phyloP scores from a whole-genome alignment of 805 yeast genomes.

The Yueomyces sinensis region DNA sequence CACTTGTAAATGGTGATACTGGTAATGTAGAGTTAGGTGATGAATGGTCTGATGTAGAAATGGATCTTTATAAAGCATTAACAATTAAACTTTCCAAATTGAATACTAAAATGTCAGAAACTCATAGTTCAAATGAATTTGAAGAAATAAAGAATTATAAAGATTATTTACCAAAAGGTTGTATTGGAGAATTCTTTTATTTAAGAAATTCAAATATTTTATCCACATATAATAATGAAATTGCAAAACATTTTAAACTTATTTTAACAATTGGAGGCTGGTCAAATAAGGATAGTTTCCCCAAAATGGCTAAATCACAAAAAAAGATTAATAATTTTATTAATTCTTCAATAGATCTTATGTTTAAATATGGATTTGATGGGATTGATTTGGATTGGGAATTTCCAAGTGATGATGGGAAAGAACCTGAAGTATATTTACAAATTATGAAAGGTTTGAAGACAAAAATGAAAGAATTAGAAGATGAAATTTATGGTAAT shows the following conservation, averaged over 20 bases:
- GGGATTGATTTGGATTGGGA: slow-evolving; percentile 97
- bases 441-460: slow-evolving; percentile 31
- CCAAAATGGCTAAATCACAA: slow-evolving; percentile 29
- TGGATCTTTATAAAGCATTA: slow-evolving; percentile 16
- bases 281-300: slow-evolving; percentile 38
- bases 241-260: slow-evolving; percentile 32
- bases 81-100: slow-evolving; percentile 3
- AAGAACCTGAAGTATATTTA: slow-evolving; percentile 34
- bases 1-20: slow-evolving; percentile 38
- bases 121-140: background rate
- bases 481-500: slow-evolving; percentile 13
- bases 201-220: slow-evolving; percentile 26
- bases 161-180: slow-evolving; percentile 27
- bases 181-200: slow-evolving; percentile 34
- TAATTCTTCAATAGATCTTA: slow-evolving; percentile 31
- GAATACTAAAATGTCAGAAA: background rate
- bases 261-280: slow-evolving; percentile 81
- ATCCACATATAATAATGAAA: background rate
- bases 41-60: slow-evolving; percentile 48
- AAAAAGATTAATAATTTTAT: slow-evolving; percentile 34
- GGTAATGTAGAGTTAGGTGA: slow-evolving; percentile 49
- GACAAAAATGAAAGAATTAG: slow-evolving; percentile 27
- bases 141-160: slow-evolving; percentile 1
- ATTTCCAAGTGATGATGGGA: slow-evolving; percentile 40
- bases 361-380: slow-evolving; percentile 55